These are phyloP conservation scores for Suillus paluster DNA, from an alignment of 768 basidiomycete genomes.

Conservation along the genomic window DNA sequence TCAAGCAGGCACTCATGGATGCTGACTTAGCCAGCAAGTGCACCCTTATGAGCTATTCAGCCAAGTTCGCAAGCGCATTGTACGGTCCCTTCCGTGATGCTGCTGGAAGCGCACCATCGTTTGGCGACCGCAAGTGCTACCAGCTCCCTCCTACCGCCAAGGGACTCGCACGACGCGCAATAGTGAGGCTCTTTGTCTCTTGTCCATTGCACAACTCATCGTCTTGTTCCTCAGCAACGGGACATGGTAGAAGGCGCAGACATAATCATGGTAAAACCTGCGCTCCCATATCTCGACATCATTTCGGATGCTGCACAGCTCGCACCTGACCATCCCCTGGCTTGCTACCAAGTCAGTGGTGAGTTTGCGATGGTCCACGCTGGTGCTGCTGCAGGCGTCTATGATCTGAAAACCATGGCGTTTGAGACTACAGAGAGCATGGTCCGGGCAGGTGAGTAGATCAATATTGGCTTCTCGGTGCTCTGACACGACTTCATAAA, in stretches of 20 bases:
- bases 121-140: constrained; percentile 97
- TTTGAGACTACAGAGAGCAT: constrained; percentile 92
- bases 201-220: constrained; percentile 5
- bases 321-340: constrained; percentile 87
- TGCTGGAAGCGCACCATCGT: constrained; percentile 94
- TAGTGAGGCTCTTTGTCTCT: constrained; percentile 56
- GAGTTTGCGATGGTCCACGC: constrained; percentile 98
- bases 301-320: constrained; percentile 86
- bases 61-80: constrained; percentile 93
- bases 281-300: constrained; percentile 95
- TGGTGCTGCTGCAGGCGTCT: constrained; percentile 92
- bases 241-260: constrained; percentile 93
- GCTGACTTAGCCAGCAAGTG: constrained; percentile 85
- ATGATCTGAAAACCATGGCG: constrained; percentile 89
- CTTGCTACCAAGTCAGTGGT: constrained; percentile 96
- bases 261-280: constrained; percentile 98
- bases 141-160: constrained; percentile 90
- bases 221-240: constrained; percentile 60
- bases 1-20: constrained; percentile 86
- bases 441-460: constrained; percentile 80
- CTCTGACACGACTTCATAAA: constrained; percentile 31
- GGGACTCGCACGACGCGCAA: constrained; percentile 90
- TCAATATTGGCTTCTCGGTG: constrained; percentile 4
- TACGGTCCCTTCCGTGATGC: constrained; percentile 99
- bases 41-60: constrained; percentile 95